Evolutionary conservation across 164 flowering plant genomes (phyloP), one percentile per base, ranked within the genome.

Genomic region (Malania oleifera): DNA sequence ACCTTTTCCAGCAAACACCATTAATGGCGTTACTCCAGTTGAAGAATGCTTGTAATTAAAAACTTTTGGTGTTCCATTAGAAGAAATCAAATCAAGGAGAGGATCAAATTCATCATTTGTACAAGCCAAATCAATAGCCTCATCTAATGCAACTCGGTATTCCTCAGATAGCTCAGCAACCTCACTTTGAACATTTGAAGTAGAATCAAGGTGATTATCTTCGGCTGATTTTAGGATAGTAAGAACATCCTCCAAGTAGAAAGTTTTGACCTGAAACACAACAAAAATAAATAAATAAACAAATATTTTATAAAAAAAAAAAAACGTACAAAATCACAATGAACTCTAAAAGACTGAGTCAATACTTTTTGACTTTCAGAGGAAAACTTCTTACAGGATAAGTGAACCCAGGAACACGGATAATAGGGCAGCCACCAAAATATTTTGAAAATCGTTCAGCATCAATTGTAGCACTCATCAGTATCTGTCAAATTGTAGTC

Each of bases 401-500:
- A 48, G 98, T 95, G 72, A 95, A 95, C 39, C 98, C 99, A 26
- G 98, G 98, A 24, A 95, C 98, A 34, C 80, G 80, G 67, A 95
- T 80, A 50, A 89, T 63, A 29, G 98, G 99, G 74, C 96, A 95
- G 57, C 96, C 96, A 68, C 95, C 93, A 73, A 95, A 95, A 67
- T 95, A 95, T 51, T 75, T 73, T 7, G 99, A 95, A 71, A 95
- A 95, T 37, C 95, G 77, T 51, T 85, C 97, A 28, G 97, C 89
- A 70, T 95, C 95, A 62, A 95, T 47, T 40, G 97, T 95, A 62
- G 99, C 97, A 79, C 99, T 91, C 99, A 95, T 95, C 44, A 95
- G 63, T 54, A 95, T 79, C 99, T 95, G 86, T 56, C 50, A 22
- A 17, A 50, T 37, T 19, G 43, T 24, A 54, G 26, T 31, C 29